Conservation (phyloP, 768 basidiomycete species). For the Wakefieldia striispora region DNA sequence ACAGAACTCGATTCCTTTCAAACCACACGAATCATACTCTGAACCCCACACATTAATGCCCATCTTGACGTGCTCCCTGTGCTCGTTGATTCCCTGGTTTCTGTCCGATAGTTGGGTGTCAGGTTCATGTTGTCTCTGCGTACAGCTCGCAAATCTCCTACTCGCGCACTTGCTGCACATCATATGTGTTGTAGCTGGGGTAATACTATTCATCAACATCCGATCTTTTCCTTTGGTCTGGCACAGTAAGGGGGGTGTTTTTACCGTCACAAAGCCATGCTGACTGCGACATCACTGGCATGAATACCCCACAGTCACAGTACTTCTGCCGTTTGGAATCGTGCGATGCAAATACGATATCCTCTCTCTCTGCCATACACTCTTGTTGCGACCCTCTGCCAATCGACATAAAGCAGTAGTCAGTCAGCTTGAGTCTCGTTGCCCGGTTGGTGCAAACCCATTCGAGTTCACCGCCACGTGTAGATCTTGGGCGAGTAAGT, state of each 20-base stretch:
- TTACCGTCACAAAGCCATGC: not conserved
- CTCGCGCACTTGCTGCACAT: not conserved
- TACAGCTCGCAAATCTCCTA: not conserved
- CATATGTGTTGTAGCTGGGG: not conserved
- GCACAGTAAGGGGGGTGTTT: conserved; percentile 9
- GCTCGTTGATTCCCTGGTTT: conserved; percentile 2
- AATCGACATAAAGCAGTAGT: conserved; percentile 12
- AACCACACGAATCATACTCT: not conserved
- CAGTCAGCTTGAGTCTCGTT: conserved; percentile 10
- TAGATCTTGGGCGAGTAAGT: conserved; percentile 17
- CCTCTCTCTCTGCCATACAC: conserved; percentile 2
- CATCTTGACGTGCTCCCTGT: not conserved
- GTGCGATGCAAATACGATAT: conserved; percentile 8
- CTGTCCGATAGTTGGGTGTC: not conserved
- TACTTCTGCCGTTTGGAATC: conserved; percentile 12
- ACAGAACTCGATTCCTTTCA: not conserved
- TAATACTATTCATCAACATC: conserved; percentile 11
- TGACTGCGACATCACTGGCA: not conserved
- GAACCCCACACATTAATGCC: not conserved
- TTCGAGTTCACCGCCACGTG: conserved; percentile 8
- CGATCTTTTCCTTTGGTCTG: conserved; percentile 13
- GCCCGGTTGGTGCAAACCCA: conserved; percentile 16
- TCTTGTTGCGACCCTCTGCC: conserved; percentile 7
- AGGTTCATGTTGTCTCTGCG: not conserved
- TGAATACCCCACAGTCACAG: not conserved